Conservation (phyloP, 2,329 filamentous ascomycete species). For the Aspergillus texensis region DNA sequence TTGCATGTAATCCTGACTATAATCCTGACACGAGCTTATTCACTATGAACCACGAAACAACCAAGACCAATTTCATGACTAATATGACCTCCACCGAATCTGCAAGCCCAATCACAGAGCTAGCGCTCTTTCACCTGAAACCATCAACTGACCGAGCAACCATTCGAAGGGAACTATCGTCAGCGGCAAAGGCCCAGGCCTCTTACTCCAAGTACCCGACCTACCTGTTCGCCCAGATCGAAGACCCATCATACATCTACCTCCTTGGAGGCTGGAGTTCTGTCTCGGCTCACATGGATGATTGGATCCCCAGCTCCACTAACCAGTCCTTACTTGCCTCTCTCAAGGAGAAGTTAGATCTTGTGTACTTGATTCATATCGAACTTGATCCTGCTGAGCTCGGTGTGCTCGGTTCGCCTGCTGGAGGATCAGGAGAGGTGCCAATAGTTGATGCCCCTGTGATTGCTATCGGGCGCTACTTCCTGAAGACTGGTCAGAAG, state of each 20-base stretch:
- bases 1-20: background rate
- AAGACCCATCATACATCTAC: slow-evolving; percentile 48
- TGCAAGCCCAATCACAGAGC: slow-evolving; percentile 40
- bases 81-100: background rate
- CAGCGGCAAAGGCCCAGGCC: slow-evolving; percentile 43
- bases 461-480: slow-evolving; percentile 39
- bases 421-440: background rate
- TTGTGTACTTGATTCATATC: slow-evolving; percentile 49
- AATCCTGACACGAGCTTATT: background rate
- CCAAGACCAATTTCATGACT: too few relatives aligned
- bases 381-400: slow-evolving; percentile 34
- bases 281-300: slow-evolving; percentile 42
- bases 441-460: slow-evolving; percentile 34
- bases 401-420: background rate
- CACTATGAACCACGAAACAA: background rate
- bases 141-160: slow-evolving; percentile 26
- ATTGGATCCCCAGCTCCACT: slow-evolving; percentile 46
- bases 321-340: slow-evolving; percentile 45
- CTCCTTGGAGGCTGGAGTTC: slow-evolving; percentile 52
- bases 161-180: slow-evolving; percentile 29
- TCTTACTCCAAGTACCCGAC: slow-evolving; percentile 40
- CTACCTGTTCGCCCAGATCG: slow-evolving; percentile 46
- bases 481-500: slow-evolving; percentile 26
- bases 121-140: slow-evolving; percentile 47
- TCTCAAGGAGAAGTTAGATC: slow-evolving; percentile 41